phyloP scores from a whole-genome alignment of 1,284 basidiomycete genomes.

The Malassezia caprae region DNA sequence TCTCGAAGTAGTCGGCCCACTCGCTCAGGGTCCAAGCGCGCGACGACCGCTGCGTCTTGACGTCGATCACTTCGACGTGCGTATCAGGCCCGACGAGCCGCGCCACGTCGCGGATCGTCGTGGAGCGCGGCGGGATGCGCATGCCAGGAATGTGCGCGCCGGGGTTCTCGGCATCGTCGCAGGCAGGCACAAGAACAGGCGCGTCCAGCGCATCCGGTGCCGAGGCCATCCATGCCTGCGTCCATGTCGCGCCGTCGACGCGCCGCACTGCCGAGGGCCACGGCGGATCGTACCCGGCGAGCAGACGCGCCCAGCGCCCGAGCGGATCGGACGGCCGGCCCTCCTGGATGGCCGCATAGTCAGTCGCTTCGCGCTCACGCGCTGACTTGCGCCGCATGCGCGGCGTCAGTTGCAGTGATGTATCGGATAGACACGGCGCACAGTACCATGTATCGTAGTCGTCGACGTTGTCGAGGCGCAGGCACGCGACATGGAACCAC shows the following conservation, averaged over 20 bases:
- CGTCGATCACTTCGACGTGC: constrained; percentile 44
- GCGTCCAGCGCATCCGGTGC: constrained; percentile 21
- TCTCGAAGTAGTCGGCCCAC: constrained; percentile 79
- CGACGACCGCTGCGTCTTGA: constrained; percentile 47
- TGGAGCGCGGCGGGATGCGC: constrained; percentile 64
- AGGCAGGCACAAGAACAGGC: constrained; percentile 25
- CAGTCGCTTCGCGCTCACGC: constrained; percentile 23
- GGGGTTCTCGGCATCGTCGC: constrained; percentile 1
- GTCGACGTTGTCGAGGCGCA: constrained; percentile 23
- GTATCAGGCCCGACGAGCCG: constrained; percentile 56
- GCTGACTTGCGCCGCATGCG: constrained; percentile 22
- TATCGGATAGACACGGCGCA: constrained; percentile 19
- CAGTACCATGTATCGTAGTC: constrained; percentile 36
- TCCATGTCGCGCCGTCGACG: constrained; percentile 26
- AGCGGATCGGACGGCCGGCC: constrained; percentile 33
- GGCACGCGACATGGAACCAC: constrained; percentile 36
- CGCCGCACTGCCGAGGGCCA: constrained; percentile 22
- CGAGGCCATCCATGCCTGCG: constrained; percentile 27
- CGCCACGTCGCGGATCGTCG: constrained; percentile 69
- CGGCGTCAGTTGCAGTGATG: constrained; percentile 11
- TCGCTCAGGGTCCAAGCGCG: constrained; percentile 67
- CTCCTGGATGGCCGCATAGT: constrained; percentile 38
- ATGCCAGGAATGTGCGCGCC: constrained; percentile 51
- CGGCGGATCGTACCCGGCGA: constrained; percentile 19
- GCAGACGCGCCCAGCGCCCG: constrained; percentile 25